A percentile compares a stretch with the other conserved stretches of the same genome.
Conservation (phyloP, 805 yeast species). For the Pichia paraexigua region DNA sequence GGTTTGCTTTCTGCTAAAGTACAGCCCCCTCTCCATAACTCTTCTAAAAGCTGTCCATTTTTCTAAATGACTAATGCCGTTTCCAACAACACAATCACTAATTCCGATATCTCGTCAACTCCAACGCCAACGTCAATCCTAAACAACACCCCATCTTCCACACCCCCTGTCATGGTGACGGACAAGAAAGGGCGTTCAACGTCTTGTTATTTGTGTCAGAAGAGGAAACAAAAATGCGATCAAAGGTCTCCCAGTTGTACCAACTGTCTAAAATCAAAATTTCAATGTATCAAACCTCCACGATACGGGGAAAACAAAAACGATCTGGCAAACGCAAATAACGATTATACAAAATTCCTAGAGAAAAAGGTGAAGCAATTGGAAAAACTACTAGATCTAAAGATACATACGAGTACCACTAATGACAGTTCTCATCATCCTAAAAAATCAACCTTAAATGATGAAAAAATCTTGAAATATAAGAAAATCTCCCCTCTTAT, state of each 20-base stretch:
- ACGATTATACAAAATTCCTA: conserved; percentile 48
- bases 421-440: neutral
- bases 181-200: conserved; percentile 52
- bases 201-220: conserved; percentile 48
- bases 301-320: conserved; percentile 35
- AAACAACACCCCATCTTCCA: neutral
- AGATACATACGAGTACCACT: neutral
- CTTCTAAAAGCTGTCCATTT: too few species aligned
- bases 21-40: too few species aligned
- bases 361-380: conserved; percentile 47
- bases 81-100: neutral
- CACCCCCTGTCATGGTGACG: neutral
- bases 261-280: conserved; percentile 57
- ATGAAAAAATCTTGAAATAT: conserved; percentile 19
- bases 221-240: conserved; percentile 57
- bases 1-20: too few species aligned
- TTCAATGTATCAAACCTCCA: conserved; percentile 56
- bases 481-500: conserved; percentile 21
- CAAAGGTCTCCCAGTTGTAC: conserved; percentile 59
- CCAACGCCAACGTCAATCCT: neutral
- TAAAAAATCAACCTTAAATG: neutral
- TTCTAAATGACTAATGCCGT: neutral
- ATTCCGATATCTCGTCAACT: neutral
- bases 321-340: conserved; percentile 33
- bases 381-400: conserved; percentile 37